Percentiles rank a stretch among this genome's conserved stretches.
Evolutionary conservation across 73 alveolate species (phyloP).

Genomic region (Uronychia setigera): DNA sequence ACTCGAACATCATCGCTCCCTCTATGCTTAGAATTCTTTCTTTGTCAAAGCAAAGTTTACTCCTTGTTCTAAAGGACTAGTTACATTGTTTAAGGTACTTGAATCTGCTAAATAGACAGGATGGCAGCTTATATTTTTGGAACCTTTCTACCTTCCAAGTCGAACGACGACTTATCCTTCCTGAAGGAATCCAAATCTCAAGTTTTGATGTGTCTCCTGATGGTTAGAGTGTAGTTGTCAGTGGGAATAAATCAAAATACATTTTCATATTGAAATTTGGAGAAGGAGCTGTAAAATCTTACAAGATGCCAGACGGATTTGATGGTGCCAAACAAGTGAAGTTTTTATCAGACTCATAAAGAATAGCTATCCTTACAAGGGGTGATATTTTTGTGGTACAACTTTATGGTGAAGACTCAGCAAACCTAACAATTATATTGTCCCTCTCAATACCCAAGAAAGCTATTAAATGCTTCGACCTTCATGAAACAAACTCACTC

Average conservation of each 20-base stretch:
- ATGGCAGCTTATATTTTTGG: slow-evolving; percentile 37
- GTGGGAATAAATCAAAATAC: background rate
- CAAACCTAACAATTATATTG: background rate
- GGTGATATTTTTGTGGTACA: slow-evolving; percentile 34
- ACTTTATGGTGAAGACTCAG: background rate
- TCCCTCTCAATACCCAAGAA: slow-evolving; percentile 6
- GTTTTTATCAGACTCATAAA: slow-evolving; percentile 19
- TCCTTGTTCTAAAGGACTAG: slow-evolving; percentile 1
- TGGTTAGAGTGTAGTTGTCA: background rate
- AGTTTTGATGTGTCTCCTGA: background rate
- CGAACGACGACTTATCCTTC: background rate
- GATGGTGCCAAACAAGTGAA: slow-evolving; percentile 20
- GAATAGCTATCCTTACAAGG: slow-evolving; percentile 10
- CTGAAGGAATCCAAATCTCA: background rate
- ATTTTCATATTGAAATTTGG: background rate
- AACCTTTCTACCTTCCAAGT: slow-evolving; percentile 15
- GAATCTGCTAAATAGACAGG: slow-evolving; percentile 1
- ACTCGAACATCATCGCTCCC: slow-evolving; percentile 6
- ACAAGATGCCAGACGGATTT: slow-evolving; percentile 34
- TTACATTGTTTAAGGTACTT: slow-evolving; percentile 22
- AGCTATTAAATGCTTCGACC: slow-evolving; percentile 3
- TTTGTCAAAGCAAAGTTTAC: slow-evolving; percentile 27
- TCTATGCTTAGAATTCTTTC: slow-evolving; percentile 20
- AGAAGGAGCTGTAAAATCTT: background rate
- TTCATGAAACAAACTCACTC: slow-evolving; percentile 15